Evolutionary conservation across 2,329 filamentous ascomycete species (phyloP).

Genomic region (Eutypella sp.): DNA sequence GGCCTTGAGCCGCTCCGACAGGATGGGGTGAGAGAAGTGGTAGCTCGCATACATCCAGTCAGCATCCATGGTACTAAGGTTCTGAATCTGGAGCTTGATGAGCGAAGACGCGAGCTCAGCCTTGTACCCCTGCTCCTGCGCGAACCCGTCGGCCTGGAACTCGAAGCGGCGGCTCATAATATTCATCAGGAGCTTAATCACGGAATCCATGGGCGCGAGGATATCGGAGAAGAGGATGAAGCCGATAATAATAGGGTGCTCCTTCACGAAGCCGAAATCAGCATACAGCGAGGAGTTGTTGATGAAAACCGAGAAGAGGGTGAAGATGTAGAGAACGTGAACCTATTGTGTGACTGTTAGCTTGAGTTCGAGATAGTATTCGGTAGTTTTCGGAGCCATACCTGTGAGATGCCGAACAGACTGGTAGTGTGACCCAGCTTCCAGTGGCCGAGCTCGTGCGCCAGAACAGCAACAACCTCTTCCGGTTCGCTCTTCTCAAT

Average conservation of each 20-base stretch:
- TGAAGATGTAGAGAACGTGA: conserved; percentile 95
- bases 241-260: conserved; percentile 90
- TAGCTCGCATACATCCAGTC: conserved; percentile 98
- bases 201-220: conserved; percentile 87
- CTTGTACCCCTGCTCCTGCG: conserved; percentile 76
- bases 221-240: conserved; percentile 98
- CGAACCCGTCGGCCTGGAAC: conserved; percentile 93
- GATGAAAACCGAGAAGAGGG: conserved; percentile 94
- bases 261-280: conserved; percentile 79
- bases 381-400: conserved; percentile 33
- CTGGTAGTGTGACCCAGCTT: conserved; percentile 91
- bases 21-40: conserved; percentile 95
- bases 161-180: conserved; percentile 91
- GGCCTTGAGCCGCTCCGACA: conserved; percentile 87
- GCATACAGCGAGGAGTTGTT: conserved; percentile 89
- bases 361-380: background rate
- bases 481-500: conserved; percentile 90
- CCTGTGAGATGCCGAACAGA: conserved; percentile 80
- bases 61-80: conserved; percentile 96
- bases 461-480: conserved; percentile 91
- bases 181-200: conserved; percentile 95
- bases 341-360: conserved; percentile 52
- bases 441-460: conserved; percentile 97
- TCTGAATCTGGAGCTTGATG: conserved; percentile 97
- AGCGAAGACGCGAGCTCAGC: conserved; percentile 78